Base-by-base conservation (phyloP, 495 filamentous ascomycete genomes). In the Rhypophila decipiens region DNA sequence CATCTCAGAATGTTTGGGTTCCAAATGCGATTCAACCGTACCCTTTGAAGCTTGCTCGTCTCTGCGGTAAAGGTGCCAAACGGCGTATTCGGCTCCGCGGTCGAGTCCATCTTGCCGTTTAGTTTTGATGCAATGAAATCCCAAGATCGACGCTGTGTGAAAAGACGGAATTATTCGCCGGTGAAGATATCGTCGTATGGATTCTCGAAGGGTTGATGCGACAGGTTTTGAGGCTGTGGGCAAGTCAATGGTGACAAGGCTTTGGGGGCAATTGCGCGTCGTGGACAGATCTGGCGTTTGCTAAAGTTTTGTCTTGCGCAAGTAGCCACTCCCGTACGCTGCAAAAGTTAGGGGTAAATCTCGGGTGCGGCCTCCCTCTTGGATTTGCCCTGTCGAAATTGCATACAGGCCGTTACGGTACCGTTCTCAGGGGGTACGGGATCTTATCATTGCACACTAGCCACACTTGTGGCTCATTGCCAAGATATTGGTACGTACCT, bases 41-140 rank as follows among this genome's bases (percentile, higher is more conserved):
- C 70, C 53, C 66, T 68, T 53, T 69, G 65, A 17, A 74, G 38
- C 53, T 64, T 67, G 59, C 37, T 62, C 11, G 51, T 59, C 45
- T 64, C 56, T 24, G 61, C 50, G 19, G 53, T 60, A 47, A 60
- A 53, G 11, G 55, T 47, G 53, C 59, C 56, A 31, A 64, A 64
- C 13, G 61, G 59, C 58, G 61, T 57, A 23, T 42, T 49, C 20
- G 53, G 59, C 44, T 64, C 59, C 11, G 59, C 59, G 17, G 41
- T 29, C 41, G 42, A 42, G 17, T 64, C 59, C 61, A 64, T 64
- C 37, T 13, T 18, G 34, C 17, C 34, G 40, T 13, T 9, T 18
- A 3, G 18, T 2, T 22, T 40, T 13, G 18, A 31, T 31, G 27
- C 7, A 31, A 31, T 31, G 27, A n/a, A n/a, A n/a, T n/a, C n/a